Conservation (phyloP, 805 yeast species). For the Candida tallmaniae region DNA sequence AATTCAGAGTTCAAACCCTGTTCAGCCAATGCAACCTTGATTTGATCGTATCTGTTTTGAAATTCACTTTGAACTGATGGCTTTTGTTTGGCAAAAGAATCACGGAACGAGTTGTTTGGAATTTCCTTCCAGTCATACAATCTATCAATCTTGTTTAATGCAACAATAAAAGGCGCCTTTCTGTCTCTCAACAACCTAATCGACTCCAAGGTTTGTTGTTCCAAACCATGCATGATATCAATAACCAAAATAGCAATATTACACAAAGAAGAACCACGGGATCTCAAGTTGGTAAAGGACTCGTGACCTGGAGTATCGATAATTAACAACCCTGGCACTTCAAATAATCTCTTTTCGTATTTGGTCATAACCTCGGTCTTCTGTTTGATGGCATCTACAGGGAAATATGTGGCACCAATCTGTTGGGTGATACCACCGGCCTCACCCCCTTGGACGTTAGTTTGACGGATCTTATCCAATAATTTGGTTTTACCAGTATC, state of each 20-base stretch:
- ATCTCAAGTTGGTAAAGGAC: slow-evolving; percentile 93
- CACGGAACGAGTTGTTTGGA: slow-evolving; percentile 95
- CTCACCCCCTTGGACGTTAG: slow-evolving; percentile 99
- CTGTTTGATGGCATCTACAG: slow-evolving; percentile 85
- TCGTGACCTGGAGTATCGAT: slow-evolving; percentile 99
- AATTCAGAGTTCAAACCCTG: slow-evolving; percentile 98
- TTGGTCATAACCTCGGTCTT: slow-evolving; percentile 90
- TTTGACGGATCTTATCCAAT: slow-evolving; percentile 95
- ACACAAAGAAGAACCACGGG: slow-evolving; percentile 98
- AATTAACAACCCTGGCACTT: slow-evolving; percentile 94
- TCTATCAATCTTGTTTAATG: slow-evolving; percentile 96
- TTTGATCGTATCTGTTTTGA: slow-evolving; percentile 77
- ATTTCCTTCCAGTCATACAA: slow-evolving; percentile 87
- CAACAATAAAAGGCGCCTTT: slow-evolving; percentile 97
- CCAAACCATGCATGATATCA: slow-evolving; percentile 98
- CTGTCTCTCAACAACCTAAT: slow-evolving; percentile 88
- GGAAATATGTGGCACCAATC: slow-evolving; percentile 99
- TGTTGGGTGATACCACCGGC: slow-evolving; percentile 99
- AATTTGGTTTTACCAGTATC: slow-evolving; percentile 99
- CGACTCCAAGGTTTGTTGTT: slow-evolving; percentile 95
- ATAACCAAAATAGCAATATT: slow-evolving; percentile 97
- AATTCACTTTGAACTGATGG: slow-evolving; percentile 89
- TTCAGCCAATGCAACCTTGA: slow-evolving; percentile 89
- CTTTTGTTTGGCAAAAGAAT: slow-evolving; percentile 77
- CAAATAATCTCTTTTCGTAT: slow-evolving; percentile 79